Evolutionary conservation across 2,329 filamentous ascomycete species (phyloP), one percentile per base, ranked within the genome.

Genomic region (Talaromyces sp.): DNA sequence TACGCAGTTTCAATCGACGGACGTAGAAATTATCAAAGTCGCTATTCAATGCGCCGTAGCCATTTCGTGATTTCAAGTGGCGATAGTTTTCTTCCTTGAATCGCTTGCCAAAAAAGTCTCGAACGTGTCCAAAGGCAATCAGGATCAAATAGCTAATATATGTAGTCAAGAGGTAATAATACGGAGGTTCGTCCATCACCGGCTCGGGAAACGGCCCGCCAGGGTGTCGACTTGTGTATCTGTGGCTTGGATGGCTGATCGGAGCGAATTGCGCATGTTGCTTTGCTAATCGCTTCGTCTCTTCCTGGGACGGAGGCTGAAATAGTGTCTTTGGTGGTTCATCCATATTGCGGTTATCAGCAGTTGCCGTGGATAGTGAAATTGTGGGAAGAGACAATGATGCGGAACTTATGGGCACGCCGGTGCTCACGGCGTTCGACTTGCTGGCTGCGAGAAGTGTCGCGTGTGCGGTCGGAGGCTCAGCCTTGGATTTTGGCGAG

Each of bases 1-100:
- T 92, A 69, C 95, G 89, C 82, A 93, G 86, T 84, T 99, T 98
- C 75, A 99, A 80, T 67, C 95, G 86, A 65, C 95, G 88, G 65
- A 94, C 92, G 80, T 99, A 99, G 79, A 99, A 99, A 79, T 94
- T 98, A 83, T 99, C 95, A 75, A 99, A 99, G 79, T 99, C 95
- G 73, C 93, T 96, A 79, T 97, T 98, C 69, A 99, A 85, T 2
- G 95, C 93, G 11, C 94, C 95, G 75, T 97, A 98, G 68, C 95
- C 95, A 75, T 97, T 92, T 69, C 87, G 86, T 43, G 90, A 86
- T 75, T 90, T 90, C 73, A 98, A 83, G 72, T 95, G 90, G 74
- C 87, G 89, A 79, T 98, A 98, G 73, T 92, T 90, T 75, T 91
- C 87, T 77, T 93, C 87, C 75, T 90, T 90, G 80, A 99, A 97